Evolutionary conservation across 2,329 filamentous ascomycete species (phyloP).

Genomic region (Aspergillus puulaauensis): DNA sequence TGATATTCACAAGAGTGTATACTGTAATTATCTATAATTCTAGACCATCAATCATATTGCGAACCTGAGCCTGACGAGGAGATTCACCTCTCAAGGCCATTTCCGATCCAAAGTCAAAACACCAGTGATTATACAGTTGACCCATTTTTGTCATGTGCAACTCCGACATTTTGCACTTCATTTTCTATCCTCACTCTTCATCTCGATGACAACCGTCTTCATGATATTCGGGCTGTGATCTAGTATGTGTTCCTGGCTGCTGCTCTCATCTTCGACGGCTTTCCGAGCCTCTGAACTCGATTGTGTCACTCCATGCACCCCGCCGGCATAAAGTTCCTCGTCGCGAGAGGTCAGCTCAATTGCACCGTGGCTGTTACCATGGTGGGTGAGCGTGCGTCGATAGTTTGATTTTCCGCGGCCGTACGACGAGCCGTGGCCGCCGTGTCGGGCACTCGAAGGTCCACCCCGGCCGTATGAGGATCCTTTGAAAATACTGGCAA

Average conservation of each 20-base stretch:
- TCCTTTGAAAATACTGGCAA: slow-evolving; percentile 7
- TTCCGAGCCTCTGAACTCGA: background rate
- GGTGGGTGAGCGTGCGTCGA: background rate
- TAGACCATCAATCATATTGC: background rate
- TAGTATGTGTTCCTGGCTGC: slow-evolving; percentile 7
- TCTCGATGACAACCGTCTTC: slow-evolving; percentile 7
- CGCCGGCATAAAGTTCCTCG: background rate
- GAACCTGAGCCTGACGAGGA: background rate
- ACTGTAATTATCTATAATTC: background rate
- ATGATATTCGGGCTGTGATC: background rate
- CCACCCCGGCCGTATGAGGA: slow-evolving; percentile 4
- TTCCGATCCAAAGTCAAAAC: background rate
- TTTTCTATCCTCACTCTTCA: slow-evolving; percentile 1
- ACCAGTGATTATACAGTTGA: background rate
- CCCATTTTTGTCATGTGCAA: background rate
- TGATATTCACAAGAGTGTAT: background rate
- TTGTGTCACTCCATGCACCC: background rate
- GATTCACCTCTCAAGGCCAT: background rate
- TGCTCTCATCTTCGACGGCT: background rate
- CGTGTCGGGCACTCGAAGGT: background rate
- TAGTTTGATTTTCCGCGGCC: background rate
- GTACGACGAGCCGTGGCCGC: background rate
- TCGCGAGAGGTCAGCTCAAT: slow-evolving; percentile 4
- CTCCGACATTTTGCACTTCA: background rate
- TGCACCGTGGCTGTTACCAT: background rate